Evolutionary conservation across 371 early-diverging fungal species (phyloP).

Genomic region (Syncephalastrum racemosum): DNA sequence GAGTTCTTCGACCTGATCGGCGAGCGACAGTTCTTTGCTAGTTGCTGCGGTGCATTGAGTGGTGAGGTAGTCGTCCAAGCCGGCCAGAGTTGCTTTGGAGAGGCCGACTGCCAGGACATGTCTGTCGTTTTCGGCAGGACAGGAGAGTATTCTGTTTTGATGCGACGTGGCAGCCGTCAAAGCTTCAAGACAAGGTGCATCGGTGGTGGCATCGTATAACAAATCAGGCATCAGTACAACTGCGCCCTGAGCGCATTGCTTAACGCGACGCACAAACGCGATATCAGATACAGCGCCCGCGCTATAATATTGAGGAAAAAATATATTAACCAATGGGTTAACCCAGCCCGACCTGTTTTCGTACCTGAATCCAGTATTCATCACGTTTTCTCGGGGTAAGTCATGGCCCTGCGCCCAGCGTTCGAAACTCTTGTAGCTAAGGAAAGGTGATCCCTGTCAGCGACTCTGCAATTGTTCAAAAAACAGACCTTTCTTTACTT

Average conservation of each 20-base stretch:
- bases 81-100: too few relatives aligned
- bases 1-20: too few relatives aligned
- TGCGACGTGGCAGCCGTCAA: too few relatives aligned
- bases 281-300: constrained; percentile 35
- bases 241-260: constrained; percentile 16
- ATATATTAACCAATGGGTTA: too few relatives aligned
- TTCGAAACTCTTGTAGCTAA: constrained; percentile 47
- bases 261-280: constrained; percentile 43
- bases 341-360: not conserved
- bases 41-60: too few relatives aligned
- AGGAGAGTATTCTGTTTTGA: too few relatives aligned
- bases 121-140: too few relatives aligned
- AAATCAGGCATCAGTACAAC: constrained; percentile 31
- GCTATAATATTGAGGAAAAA: constrained; percentile 19
- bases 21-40: too few relatives aligned
- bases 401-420: constrained; percentile 42
- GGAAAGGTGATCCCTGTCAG: not conserved
- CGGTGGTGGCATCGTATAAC: constrained; percentile 19
- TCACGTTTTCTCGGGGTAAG: constrained; percentile 34
- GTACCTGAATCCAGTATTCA: constrained; percentile 48
- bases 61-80: too few relatives aligned
- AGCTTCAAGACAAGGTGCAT: too few relatives aligned
- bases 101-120: too few relatives aligned
- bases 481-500: constrained; percentile 30
- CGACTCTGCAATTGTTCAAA: not conserved